phyloP scores from a whole-genome alignment of 108 stramenopile species.

The Discostella pseudostelligera region DNA sequence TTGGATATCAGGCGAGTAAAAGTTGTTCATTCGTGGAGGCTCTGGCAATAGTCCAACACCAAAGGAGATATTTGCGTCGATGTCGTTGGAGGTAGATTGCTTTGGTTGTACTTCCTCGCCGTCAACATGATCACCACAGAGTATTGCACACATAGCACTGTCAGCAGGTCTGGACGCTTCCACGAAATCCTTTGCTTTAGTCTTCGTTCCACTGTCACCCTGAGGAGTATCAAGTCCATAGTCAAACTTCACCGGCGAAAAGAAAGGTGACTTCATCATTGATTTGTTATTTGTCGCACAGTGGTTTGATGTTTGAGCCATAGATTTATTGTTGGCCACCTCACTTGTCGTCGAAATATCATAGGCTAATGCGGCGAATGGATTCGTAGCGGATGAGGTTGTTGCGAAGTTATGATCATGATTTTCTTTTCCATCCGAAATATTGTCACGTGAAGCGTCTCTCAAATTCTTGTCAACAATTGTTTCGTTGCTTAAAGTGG shows the following conservation, averaged over 20 bases:
- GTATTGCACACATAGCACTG: background rate
- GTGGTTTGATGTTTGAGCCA: slow-evolving; percentile 4
- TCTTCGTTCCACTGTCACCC: background rate
- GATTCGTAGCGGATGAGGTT: slow-evolving; percentile 7
- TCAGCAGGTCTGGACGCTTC: background rate
- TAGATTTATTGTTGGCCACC: background rate
- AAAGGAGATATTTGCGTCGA: background rate
- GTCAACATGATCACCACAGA: background rate
- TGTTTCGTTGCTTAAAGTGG: background rate
- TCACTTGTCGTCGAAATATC: slow-evolving; percentile 1
- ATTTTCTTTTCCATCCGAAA: background rate
- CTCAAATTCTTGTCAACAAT: background rate
- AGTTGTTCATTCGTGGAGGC: slow-evolving; percentile 20
- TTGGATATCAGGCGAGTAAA: background rate
- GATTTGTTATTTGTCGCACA: background rate
- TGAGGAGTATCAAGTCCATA: slow-evolving; percentile 12
- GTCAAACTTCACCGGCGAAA: slow-evolving; percentile 32
- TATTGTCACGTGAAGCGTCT: background rate
- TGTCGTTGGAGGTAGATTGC: background rate
- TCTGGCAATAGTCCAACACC: slow-evolving; percentile 25
- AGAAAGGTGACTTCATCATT: slow-evolving; percentile 13
- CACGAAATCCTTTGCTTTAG: background rate
- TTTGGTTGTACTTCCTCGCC: background rate
- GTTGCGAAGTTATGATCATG: background rate
- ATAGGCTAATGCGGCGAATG: slow-evolving; percentile 16